Evolutionary conservation across 257 asterid species (phyloP).

Genomic region (Knoxia roxburghii): DNA sequence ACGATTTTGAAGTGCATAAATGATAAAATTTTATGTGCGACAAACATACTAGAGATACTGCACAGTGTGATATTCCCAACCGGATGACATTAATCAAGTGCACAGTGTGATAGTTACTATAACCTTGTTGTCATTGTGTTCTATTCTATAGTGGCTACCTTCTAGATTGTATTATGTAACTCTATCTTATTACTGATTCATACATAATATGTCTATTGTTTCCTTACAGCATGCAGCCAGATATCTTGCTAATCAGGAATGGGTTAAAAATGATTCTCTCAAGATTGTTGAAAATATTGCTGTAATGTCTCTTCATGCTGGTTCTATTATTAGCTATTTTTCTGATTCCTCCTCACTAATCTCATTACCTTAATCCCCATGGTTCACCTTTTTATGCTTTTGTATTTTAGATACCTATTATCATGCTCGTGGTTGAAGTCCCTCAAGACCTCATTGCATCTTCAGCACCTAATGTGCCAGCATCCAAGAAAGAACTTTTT

Average conservation of each 20-base stretch:
- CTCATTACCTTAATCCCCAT: constrained; percentile 12
- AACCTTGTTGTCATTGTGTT: too few species aligned
- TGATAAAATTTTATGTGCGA: constrained; percentile 48
- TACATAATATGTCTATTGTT: constrained; percentile 23
- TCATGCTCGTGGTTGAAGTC: constrained; percentile 98
- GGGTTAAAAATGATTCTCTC: constrained; percentile 99
- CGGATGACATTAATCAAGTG: constrained; percentile 50
- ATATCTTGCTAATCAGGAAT: constrained; percentile 96
- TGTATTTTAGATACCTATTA: constrained; percentile 74
- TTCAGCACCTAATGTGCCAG: constrained; percentile 42
- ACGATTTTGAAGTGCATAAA: constrained; percentile 54
- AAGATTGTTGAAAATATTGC: constrained; percentile 99
- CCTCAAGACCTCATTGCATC: constrained; percentile 69
- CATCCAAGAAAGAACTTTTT: constrained; percentile 44
- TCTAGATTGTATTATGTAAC: too few species aligned
- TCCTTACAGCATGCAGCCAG: constrained; percentile 96
- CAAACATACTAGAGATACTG: constrained; percentile 38
- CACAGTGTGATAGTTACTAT: too few species aligned
- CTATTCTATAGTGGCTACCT: too few species aligned
- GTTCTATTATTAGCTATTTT: constrained; percentile 11
- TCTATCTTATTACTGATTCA: constrained; percentile 14
- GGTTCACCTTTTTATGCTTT: constrained; percentile 9
- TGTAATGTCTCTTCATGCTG: constrained; percentile 46
- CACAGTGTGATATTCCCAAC: constrained; percentile 21
- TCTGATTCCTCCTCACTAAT: constrained; percentile 5